Percentiles rank a stretch among this genome's conserved stretches.
Conservation (phyloP, 2,329 filamentous ascomycete genomes). For the Fusarium poae region DNA sequence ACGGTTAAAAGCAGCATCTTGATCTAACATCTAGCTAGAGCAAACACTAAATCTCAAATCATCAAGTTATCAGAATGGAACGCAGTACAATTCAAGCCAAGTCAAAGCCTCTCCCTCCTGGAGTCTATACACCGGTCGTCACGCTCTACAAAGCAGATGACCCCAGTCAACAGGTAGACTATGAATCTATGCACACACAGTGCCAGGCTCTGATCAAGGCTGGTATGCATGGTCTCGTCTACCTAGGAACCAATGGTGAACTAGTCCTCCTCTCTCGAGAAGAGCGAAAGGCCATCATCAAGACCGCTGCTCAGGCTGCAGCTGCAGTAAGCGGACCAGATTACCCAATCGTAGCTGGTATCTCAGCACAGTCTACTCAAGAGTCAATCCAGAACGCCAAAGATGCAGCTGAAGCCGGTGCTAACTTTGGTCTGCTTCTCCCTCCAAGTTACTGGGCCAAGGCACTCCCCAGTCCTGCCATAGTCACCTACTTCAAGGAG, state of each 20-base stretch:
- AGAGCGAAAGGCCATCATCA: conserved; percentile 58
- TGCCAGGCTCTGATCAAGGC: conserved; percentile 57
- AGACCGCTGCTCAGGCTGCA: conserved; percentile 55
- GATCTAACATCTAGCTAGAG: background rate
- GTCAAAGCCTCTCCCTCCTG: conserved; percentile 55
- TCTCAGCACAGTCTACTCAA: conserved; percentile 64
- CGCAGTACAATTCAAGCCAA: conserved; percentile 53
- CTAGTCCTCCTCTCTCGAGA: conserved; percentile 57
- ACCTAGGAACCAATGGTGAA: conserved; percentile 63
- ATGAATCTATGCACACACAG: conserved; percentile 60
- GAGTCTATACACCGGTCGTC: conserved; percentile 62
- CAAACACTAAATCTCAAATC: background rate
- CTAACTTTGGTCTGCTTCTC: conserved; percentile 79
- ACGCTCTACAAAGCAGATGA: conserved; percentile 59
- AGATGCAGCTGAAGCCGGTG: conserved; percentile 75
- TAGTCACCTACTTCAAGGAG: conserved; percentile 75
- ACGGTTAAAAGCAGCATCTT: conserved; percentile 3
- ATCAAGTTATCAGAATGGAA: conserved; percentile 41
- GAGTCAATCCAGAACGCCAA: conserved; percentile 76
- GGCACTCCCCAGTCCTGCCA: conserved; percentile 62
- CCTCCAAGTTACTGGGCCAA: conserved; percentile 79
- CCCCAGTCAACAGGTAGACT: conserved; percentile 57
- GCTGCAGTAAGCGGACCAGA: conserved; percentile 51
- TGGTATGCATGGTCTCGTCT: conserved; percentile 61
- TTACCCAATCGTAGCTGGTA: conserved; percentile 61